A percentile compares a stretch with the other conserved stretches of the same genome.
phyloP scores from a whole-genome alignment of 1,284 basidiomycete genomes.

The Puccinia coronata region DNA sequence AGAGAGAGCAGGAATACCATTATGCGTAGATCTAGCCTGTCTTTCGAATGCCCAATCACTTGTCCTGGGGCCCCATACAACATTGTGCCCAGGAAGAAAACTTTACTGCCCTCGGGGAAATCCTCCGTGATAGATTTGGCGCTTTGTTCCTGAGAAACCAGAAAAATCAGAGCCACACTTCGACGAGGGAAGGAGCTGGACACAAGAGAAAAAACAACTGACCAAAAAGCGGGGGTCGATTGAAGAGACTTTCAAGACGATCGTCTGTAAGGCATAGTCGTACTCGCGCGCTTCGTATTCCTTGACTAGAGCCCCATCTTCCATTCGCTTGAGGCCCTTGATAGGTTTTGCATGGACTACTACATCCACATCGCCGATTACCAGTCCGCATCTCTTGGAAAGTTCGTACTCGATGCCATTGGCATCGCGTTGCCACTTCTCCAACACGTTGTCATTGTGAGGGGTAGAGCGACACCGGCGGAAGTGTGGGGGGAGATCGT shows the following conservation, averaged over 20 bases:
- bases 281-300: slow-evolving; percentile 90
- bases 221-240: slow-evolving; percentile 89
- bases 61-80: slow-evolving; percentile 94
- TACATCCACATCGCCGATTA: slow-evolving; percentile 67
- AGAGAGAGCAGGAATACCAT: slow-evolving; percentile 65
- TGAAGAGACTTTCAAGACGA: slow-evolving; percentile 72
- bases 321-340: slow-evolving; percentile 79
- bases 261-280: slow-evolving; percentile 82
- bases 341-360: slow-evolving; percentile 28
- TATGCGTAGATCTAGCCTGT: slow-evolving; percentile 73
- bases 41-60: slow-evolving; percentile 71
- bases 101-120: slow-evolving; percentile 83
- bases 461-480: slow-evolving; percentile 70
- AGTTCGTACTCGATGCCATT: slow-evolving; percentile 80
- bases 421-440: slow-evolving; percentile 74
- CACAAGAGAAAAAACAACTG: slow-evolving; percentile 53
- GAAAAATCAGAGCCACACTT: neutral
- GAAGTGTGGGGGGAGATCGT: slow-evolving; percentile 69
- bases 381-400: slow-evolving; percentile 83
- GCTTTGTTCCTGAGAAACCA: slow-evolving; percentile 62
- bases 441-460: slow-evolving; percentile 65
- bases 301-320: slow-evolving; percentile 87
- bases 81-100: slow-evolving; percentile 92
- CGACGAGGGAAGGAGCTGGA: neutral
- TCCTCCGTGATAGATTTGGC: slow-evolving; percentile 82